Percentiles rank a stretch among this genome's conserved stretches.
Evolutionary conservation across 257 asterid genomes (phyloP).

Genomic region (Oldenlandia corymbosa): DNA sequence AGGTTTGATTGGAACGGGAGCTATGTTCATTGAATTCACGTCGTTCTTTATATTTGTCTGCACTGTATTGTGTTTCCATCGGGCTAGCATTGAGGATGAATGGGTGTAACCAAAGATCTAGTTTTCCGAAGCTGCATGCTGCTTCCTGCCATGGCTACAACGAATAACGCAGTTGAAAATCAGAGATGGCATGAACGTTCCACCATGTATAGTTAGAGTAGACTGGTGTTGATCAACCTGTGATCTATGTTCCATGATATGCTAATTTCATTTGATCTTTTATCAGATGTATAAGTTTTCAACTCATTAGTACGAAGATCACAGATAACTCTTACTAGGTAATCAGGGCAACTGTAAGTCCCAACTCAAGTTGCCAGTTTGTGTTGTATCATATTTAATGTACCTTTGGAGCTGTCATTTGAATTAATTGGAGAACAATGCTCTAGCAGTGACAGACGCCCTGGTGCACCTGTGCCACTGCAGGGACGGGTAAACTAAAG

Average conservation of each 20-base stretch:
- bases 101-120: constrained; percentile 28
- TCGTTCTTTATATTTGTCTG: constrained; percentile 86
- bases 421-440: too few species aligned
- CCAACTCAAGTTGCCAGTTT: too few species aligned
- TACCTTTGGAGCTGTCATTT: too few species aligned
- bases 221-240: not conserved
- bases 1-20: constrained; percentile 71
- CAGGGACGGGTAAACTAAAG: too few species aligned
- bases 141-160: constrained; percentile 1
- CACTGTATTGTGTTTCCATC: constrained; percentile 91
- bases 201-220: constrained; percentile 13
- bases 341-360: not conserved
- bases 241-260: not conserved
- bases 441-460: too few species aligned
- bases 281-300: not conserved
- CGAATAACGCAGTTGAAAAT: not conserved
- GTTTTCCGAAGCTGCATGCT: constrained; percentile 3
- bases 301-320: not conserved
- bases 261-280: not conserved
- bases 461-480: too few species aligned
- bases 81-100: constrained; percentile 86
- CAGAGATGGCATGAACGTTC: not conserved
- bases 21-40: constrained; percentile 89
- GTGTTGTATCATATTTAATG: too few species aligned
- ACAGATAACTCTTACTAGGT: not conserved